Evolutionary conservation across 257 asterid genomes (phyloP).

Genomic region (Solanum paucissectum): DNA sequence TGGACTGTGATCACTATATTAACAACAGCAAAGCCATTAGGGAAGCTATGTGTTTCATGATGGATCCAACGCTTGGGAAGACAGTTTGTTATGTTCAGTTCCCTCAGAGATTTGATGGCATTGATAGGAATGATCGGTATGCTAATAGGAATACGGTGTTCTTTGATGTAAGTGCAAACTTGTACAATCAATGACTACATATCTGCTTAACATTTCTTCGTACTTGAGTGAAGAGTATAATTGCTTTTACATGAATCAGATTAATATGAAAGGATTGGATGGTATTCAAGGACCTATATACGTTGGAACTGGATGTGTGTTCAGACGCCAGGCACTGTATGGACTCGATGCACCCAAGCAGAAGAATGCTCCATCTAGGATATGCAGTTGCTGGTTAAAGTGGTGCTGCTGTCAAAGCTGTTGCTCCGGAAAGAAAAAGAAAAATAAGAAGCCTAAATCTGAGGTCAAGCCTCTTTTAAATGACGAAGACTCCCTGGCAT

Average conservation of each 20-base stretch:
- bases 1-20: slow-evolving; percentile 15
- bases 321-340: slow-evolving; percentile 21
- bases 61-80: slow-evolving; percentile 9
- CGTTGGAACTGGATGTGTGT: slow-evolving; percentile 33
- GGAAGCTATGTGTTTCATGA: slow-evolving; percentile 24
- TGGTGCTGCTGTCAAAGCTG: slow-evolving; percentile 10
- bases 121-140: slow-evolving; percentile 14
- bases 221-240: not conserved
- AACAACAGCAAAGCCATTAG: slow-evolving; percentile 18
- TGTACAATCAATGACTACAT: not conserved
- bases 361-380: slow-evolving; percentile 7
- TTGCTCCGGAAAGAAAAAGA: slow-evolving; percentile 4
- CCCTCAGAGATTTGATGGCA: slow-evolving; percentile 20
- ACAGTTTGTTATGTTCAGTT: slow-evolving; percentile 17
- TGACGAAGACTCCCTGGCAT: not conserved
- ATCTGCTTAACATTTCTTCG: not conserved
- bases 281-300: slow-evolving; percentile 34
- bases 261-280: slow-evolving; percentile 31
- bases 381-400: slow-evolving; percentile 18
- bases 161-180: slow-evolving; percentile 13
- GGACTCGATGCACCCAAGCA: slow-evolving; percentile 25
- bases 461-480: not conserved
- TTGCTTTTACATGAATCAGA: slow-evolving; percentile 3
- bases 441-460: not conserved
- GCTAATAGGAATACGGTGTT: slow-evolving; percentile 17